phyloP scores from a whole-genome alignment of 306 rosid genomes.

The Senna tora region DNA sequence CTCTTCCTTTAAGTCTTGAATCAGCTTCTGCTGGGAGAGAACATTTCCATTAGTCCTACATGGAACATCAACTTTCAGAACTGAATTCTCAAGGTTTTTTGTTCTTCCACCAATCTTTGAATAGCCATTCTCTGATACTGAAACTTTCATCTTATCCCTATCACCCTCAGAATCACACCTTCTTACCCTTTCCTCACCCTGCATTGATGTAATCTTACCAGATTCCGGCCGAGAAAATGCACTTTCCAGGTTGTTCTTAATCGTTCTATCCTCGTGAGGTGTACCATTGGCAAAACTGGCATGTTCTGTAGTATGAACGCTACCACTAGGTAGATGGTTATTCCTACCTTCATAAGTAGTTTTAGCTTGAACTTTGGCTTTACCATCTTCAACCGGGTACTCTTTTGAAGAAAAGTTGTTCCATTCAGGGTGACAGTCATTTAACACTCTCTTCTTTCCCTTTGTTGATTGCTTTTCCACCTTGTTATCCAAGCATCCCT shows the following conservation, averaged over 20 bases:
- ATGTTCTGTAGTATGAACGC: constrained; percentile 39
- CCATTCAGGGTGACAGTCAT: constrained; percentile 34
- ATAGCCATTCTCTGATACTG: constrained; percentile 47
- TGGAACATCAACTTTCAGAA: constrained; percentile 44
- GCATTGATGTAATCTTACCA: constrained; percentile 41
- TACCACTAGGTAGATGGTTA: constrained; percentile 40
- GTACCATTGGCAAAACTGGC: constrained; percentile 39
- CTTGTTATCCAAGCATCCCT: constrained; percentile 35
- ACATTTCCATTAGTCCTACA: constrained; percentile 40
- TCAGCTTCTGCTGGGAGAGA: constrained; percentile 41
- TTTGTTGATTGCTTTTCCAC: constrained; percentile 44
- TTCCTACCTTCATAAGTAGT: constrained; percentile 45
- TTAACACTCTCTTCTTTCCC: constrained; percentile 39
- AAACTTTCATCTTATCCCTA: constrained; percentile 46
- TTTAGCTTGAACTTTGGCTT: constrained; percentile 42
- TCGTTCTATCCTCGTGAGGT: constrained; percentile 41
- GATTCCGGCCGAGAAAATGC: constrained; percentile 44
- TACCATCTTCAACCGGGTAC: constrained; percentile 43
- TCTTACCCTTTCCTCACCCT: constrained; percentile 43
- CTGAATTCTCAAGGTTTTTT: constrained; percentile 48
- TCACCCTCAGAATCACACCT: constrained; percentile 44
- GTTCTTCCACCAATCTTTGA: constrained; percentile 46
- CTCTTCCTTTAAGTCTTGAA: constrained; percentile 49
- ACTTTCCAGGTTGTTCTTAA: constrained; percentile 42
- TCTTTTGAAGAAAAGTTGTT: constrained; percentile 45